Evolutionary conservation across 2,329 filamentous ascomycete species (phyloP), one percentile per base, ranked within the genome.

Genomic region (Ophiostoma perfectum): DNA sequence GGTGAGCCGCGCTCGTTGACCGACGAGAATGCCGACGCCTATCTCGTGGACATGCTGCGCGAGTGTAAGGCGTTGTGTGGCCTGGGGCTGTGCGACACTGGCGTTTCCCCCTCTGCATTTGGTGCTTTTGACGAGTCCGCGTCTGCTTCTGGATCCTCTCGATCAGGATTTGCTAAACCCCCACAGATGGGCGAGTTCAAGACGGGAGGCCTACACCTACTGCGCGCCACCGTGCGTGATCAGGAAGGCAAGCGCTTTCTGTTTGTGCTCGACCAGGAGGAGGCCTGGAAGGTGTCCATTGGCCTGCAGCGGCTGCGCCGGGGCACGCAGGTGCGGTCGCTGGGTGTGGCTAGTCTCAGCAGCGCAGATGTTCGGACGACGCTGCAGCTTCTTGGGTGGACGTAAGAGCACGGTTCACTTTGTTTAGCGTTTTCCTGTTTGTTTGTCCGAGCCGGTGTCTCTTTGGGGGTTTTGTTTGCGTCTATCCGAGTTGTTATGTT

Each of bases 211-310:
- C 76, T 88, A 66, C 88, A 90, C 75, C 76, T 90, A 9, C 77
- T 90, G 68, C 83, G 88, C 66, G 88, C 87, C 36, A 88, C 83
- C 14, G 81, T 90, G 69, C 80, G 86, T 67, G 88, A 90, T 74
- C 85, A 88, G 72, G 87, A 89, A 70, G 86, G 86, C 60, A 88
- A 88, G 78, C 82, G 86, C 47, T 89, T 86, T 74, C 76, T 90
- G 47, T 90, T 90, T 74, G 82, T 90, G 9, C 78, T 90, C 45
- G 80, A 82, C 55, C 86, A 90, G 74, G 82, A 86, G 70, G 88
- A 90, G 75, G 83, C 83, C 41, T 90, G 88, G 88, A 90, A 90
- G 81, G 79, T 90, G 38, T 81, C 86, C 1, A 79, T 84, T 47
- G 87, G 86, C 2, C 75, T 90, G 72, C 85, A 88, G 75, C 81